A percentile compares a stretch with the other conserved stretches of the same genome.
These are phyloP conservation scores for Quercus dentata DNA, from an alignment of 306 rosid genomes.

Conservation along the genomic window DNA sequence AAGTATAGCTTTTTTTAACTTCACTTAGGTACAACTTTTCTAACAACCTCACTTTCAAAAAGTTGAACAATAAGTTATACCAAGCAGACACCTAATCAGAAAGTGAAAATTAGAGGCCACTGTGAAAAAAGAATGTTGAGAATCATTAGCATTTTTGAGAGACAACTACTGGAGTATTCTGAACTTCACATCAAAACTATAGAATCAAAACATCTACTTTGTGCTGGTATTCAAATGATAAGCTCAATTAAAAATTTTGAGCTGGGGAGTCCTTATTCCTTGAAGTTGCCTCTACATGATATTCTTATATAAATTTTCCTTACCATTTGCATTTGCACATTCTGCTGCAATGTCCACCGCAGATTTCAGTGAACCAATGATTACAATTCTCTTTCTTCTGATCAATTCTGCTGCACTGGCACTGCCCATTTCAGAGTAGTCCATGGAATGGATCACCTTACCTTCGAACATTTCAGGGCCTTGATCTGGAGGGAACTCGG, in stretches of 20 bases:
- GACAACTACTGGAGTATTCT: neutral
- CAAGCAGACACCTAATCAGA: too few species aligned
- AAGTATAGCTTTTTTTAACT: too few species aligned
- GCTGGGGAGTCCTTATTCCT: neutral
- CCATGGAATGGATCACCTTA: slow-evolving; percentile 55
- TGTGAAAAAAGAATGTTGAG: neutral
- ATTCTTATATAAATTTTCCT: neutral
- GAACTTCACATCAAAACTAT: neutral
- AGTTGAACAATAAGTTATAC: too few species aligned
- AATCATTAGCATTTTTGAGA: neutral
- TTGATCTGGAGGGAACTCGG: slow-evolving; percentile 36
- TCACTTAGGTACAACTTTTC: too few species aligned
- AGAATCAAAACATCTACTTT: neutral
- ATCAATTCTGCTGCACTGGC: slow-evolving; percentile 34
- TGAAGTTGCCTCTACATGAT: neutral
- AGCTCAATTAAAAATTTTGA: neutral
- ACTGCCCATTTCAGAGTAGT: slow-evolving; percentile 38
- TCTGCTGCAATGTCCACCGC: slow-evolving; percentile 49
- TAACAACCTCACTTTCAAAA: too few species aligned
- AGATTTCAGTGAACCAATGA: slow-evolving; percentile 53
- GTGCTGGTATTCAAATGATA: neutral
- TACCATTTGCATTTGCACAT: slow-evolving; percentile 52
- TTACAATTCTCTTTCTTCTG: slow-evolving; percentile 32
- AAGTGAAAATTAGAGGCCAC: neutral
- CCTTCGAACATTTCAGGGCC: slow-evolving; percentile 54